Evolutionary conservation across 2,329 filamentous ascomycete genomes (phyloP).

Genomic region (Trichoderma citrinoviride): DNA sequence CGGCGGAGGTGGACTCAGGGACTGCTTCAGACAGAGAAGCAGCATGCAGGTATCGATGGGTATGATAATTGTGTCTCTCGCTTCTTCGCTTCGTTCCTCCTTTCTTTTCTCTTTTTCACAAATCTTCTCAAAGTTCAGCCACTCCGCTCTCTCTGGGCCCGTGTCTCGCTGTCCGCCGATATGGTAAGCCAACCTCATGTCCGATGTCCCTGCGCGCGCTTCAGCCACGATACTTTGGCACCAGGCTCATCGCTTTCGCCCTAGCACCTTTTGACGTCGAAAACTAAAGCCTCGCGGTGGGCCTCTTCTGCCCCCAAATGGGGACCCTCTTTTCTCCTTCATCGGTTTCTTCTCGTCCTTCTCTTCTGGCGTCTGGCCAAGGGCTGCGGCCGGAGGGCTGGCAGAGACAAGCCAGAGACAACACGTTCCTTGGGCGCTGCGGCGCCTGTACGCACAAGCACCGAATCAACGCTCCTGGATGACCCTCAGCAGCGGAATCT

Average conservation of each 20-base stretch:
- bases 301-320: not conserved
- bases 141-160: not conserved
- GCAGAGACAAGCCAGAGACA: not conserved
- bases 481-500: constrained; percentile 34
- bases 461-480: constrained; percentile 13
- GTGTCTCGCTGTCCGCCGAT: not conserved
- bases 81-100: not conserved
- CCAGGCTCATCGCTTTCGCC: not conserved
- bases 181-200: not conserved
- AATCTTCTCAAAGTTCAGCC: not conserved
- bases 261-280: not conserved
- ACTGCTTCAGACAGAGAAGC: not conserved
- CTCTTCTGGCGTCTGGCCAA: not conserved
- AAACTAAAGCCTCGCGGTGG: not conserved
- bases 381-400: not conserved
- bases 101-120: not conserved
- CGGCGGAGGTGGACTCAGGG: not conserved
- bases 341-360: not conserved
- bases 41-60: not conserved
- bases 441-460: not conserved
- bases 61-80: constrained; percentile 5
- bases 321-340: not conserved
- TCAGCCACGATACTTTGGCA: constrained; percentile 3
- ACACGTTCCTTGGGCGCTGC: not conserved
- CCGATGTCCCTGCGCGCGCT: not conserved